Percentiles rank a stretch among this genome's conserved stretches.
These are phyloP conservation scores for Tremella fuciformis DNA, from an alignment of 768 basidiomycete genomes.

Conservation along the genomic window DNA sequence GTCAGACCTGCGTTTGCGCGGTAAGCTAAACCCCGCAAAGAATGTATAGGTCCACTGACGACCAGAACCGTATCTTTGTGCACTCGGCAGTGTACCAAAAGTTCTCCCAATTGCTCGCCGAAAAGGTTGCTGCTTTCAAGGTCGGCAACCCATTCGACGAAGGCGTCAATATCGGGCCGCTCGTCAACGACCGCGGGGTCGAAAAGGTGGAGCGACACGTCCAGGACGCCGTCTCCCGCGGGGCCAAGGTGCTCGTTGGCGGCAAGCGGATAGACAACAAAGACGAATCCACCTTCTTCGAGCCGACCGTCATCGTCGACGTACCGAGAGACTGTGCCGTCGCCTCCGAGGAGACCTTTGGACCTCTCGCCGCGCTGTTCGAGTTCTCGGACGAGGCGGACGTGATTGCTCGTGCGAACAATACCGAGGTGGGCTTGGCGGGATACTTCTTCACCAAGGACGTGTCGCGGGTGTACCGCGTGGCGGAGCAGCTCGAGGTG, in stretches of 20 bases:
- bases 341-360: conserved; percentile 33
- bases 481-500: conserved; percentile 27
- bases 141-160: conserved; percentile 81
- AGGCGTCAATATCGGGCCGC: conserved; percentile 81
- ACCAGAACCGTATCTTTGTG: conserved; percentile 77
- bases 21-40: conserved; percentile 7
- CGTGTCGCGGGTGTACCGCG: conserved; percentile 21
- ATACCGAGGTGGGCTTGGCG: conserved; percentile 29
- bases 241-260: conserved; percentile 83
- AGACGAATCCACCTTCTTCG: conserved; percentile 18
- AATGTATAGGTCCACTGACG: not conserved
- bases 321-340: conserved; percentile 17
- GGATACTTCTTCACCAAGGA: conserved; percentile 39
- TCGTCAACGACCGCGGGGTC: conserved; percentile 79
- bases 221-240: conserved; percentile 74
- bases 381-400: conserved; percentile 29
- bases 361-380: conserved; percentile 30
- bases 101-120: conserved; percentile 80
- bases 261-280: conserved; percentile 62
- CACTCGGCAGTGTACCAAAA: conserved; percentile 88
- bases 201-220: conserved; percentile 79
- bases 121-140: conserved; percentile 59
- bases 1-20: conserved; percentile 27
- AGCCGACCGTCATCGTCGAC: conserved; percentile 33
- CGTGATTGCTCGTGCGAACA: conserved; percentile 26